Evolutionary conservation across 1,284 basidiomycete genomes (phyloP).

Genomic region (Melampsora americana): DNA sequence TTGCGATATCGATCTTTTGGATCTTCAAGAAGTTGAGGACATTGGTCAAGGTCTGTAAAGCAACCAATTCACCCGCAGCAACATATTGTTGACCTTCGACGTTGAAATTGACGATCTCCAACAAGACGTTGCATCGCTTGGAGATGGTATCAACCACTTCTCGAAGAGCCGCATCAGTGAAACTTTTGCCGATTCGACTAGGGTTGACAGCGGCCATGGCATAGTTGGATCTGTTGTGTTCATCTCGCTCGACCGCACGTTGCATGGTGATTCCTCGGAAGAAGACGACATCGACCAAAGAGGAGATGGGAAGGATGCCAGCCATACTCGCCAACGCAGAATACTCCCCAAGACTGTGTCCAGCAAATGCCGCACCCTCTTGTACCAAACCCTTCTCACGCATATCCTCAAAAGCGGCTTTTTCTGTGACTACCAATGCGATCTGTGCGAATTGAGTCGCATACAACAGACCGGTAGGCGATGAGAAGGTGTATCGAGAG

Average conservation of each 20-base stretch:
- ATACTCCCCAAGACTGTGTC: slow-evolving; percentile 97
- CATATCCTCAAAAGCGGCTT: slow-evolving; percentile 97
- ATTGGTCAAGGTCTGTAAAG: slow-evolving; percentile 88
- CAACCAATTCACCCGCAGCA: slow-evolving; percentile 90
- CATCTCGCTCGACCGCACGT: slow-evolving; percentile 90
- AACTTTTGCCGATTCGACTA: slow-evolving; percentile 84
- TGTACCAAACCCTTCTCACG: slow-evolving; percentile 91
- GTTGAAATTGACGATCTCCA: slow-evolving; percentile 95
- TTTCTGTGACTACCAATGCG: slow-evolving; percentile 93
- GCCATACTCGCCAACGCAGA: slow-evolving; percentile 95
- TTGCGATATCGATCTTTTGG: slow-evolving; percentile 91
- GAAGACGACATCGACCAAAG: slow-evolving; percentile 97
- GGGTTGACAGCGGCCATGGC: slow-evolving; percentile 99
- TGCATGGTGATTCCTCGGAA: slow-evolving; percentile 99
- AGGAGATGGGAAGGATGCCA: slow-evolving; percentile 87
- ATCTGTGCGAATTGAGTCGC: slow-evolving; percentile 99
- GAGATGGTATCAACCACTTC: slow-evolving; percentile 92
- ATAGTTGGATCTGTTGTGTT: slow-evolving; percentile 87
- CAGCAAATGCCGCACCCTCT: slow-evolving; percentile 85
- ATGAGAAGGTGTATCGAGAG: slow-evolving; percentile 93
- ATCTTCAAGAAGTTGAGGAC: slow-evolving; percentile 95
- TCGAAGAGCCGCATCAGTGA: slow-evolving; percentile 78
- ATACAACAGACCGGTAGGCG: slow-evolving; percentile 88
- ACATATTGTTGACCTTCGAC: slow-evolving; percentile 71
- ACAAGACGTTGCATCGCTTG: slow-evolving; percentile 69